Evolutionary conservation across 345 rosid genomes (phyloP), one percentile per base, ranked within the genome.

Genomic region (Arabidopsis suecica): DNA sequence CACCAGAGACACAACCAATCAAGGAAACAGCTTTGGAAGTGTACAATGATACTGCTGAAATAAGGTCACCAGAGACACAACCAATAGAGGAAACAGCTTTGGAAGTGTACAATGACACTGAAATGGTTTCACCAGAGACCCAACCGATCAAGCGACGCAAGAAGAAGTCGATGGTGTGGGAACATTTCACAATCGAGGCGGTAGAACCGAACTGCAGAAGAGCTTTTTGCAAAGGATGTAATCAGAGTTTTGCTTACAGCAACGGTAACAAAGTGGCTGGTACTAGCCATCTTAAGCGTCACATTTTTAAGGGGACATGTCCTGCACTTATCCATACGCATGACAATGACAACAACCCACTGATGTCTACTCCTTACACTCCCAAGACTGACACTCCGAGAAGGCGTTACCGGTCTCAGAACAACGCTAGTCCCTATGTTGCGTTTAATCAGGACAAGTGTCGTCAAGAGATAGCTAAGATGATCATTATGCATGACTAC

Each of bases 181-280:
- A 94, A 40, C 85, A 90, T 77, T 94, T 94, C 78, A 89, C 97
- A 1, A 86, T 94, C 32, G 89, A 91, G 79, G 68, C 61, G 1
- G 89, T 92, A 0, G 82, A 93, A 48, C 75, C 94, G 3, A 90
- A 84, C 55, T 85, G 93, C 79, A 86, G 95, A 80, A 86, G 98
- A 71, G 98, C 96, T 37, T 85, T 79, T 75, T 94, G 98, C 83
- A 94, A 91, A 62, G 93, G 84, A 64, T 94, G 98, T 89, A 94
- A 88, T 70, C 96, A 91, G 82, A 94, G 95, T 76, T 94, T 94
- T 83, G 97, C 97, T n/a, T 94, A 94, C 62, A 91, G 98, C 81
- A 90, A 88, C 1, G 98, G 98, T 62, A 79, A 89, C 1, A 91
- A 94, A 78, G 98, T 94, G 5, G 96, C 97, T 61, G 97, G 98